A percentile compares a stretch with the other conserved stretches of the same genome.
Evolutionary conservation across 768 basidiomycete species (phyloP).

Genomic region (Polyporus arcularius): DNA sequence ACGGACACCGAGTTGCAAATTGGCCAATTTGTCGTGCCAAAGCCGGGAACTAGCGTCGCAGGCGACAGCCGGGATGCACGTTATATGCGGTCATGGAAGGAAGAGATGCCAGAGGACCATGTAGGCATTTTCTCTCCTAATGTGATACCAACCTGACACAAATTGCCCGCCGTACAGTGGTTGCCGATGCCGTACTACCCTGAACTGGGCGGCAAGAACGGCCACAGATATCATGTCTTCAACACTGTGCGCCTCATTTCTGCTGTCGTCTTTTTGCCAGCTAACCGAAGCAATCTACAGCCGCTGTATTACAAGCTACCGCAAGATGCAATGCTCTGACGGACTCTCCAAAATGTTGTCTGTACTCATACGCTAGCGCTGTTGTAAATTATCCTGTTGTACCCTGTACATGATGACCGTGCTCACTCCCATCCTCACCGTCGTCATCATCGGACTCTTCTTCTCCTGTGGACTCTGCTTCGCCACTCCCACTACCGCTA

Average conservation of each 20-base stretch:
- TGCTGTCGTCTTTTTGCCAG: background rate
- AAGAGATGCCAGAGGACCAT: conserved; percentile 63
- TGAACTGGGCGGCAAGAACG: conserved; percentile 59
- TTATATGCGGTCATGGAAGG: conserved; percentile 68
- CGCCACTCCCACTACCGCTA: background rate
- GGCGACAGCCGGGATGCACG: conserved; percentile 64
- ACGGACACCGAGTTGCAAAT: conserved; percentile 92
- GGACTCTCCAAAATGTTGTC: background rate
- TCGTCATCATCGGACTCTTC: conserved; percentile 26
- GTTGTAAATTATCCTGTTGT: conserved; percentile 20
- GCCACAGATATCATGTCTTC: conserved; percentile 80
- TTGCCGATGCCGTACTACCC: conserved; percentile 75
- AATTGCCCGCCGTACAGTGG: conserved; percentile 49
- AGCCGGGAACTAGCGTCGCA: conserved; percentile 49
- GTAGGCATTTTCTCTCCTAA: conserved; percentile 38
- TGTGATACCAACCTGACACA: background rate
- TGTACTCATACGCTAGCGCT: conserved; percentile 11
- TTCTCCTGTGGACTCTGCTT: conserved; percentile 3
- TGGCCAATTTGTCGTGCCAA: conserved; percentile 79
- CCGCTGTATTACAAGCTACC: conserved; percentile 47
- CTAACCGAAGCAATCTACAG: conserved; percentile 13
- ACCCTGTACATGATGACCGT: conserved; percentile 22
- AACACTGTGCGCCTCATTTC: conserved; percentile 49
- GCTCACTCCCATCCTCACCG: conserved; percentile 32
- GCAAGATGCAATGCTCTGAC: conserved; percentile 33